phyloP scores from a whole-genome alignment of 305 asterid genomes.

The Rubia peregrina region DNA sequence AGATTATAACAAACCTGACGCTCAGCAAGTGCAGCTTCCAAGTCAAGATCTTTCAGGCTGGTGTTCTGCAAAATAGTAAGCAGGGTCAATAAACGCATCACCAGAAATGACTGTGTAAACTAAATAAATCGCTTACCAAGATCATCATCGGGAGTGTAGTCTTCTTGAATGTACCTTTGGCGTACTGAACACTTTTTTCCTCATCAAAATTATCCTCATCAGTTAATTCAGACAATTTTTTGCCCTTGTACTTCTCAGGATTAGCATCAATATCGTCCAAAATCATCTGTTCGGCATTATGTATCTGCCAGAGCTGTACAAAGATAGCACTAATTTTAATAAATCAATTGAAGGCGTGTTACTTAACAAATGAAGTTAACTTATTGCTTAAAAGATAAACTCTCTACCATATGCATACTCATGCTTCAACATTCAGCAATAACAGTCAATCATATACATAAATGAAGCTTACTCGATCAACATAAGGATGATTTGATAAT shows the following conservation, averaged over 20 bases:
- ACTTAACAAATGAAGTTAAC: background rate
- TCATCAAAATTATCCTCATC: constrained; percentile 78
- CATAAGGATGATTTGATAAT: constrained; percentile 86
- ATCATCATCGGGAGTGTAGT: constrained; percentile 48
- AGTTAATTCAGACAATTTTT: constrained; percentile 53
- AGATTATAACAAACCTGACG: constrained; percentile 61
- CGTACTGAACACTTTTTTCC: constrained; percentile 50
- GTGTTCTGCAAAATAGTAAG: constrained; percentile 44
- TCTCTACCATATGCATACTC: background rate
- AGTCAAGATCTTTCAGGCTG: constrained; percentile 75
- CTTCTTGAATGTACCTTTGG: constrained; percentile 70
- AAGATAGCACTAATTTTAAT: background rate
- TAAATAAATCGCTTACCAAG: constrained; percentile 38
- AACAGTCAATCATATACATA: background rate
- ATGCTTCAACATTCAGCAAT: background rate
- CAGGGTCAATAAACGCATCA: constrained; percentile 25
- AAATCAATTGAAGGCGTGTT: background rate
- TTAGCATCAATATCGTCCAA: constrained; percentile 78
- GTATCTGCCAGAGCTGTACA: constrained; percentile 81
- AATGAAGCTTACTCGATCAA: constrained; percentile 55
- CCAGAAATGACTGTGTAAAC: constrained; percentile 1
- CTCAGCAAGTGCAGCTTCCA: constrained; percentile 91
- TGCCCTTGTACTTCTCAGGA: constrained; percentile 66
- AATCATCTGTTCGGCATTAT: constrained; percentile 94
- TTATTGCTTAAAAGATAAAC: background rate